Evolutionary conservation across 2,329 filamentous ascomycete genomes (phyloP), one percentile per base, ranked within the genome.

Genomic region (Exophiala sp.): DNA sequence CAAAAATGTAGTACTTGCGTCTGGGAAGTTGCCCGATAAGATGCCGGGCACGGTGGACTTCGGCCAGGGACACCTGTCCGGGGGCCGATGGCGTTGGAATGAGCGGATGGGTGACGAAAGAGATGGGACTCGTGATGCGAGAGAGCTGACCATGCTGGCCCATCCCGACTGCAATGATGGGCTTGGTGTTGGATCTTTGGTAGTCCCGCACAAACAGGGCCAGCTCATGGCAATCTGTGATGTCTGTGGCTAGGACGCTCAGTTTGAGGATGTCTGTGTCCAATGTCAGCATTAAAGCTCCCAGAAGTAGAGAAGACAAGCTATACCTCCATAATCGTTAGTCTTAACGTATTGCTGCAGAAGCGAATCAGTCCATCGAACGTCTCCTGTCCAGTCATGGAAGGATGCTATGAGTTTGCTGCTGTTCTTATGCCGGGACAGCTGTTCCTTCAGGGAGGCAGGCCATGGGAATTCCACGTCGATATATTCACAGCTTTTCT

Each of bases 391-490:
- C 63, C 91, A 91, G 70, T 93, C 88, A 65, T 94, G 88, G 62
- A 91, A 93, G 10, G 88, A 88, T n/a, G 87, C 91, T 73, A 94
- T 89, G 67, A 95, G 88, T 58, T 83, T 85, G 62, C 85, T 91
- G 67, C 82, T 86, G 1, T 87, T 87, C 58, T 84, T 83, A 46
- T 79, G 76, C 58, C 85, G 79, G 46, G 81, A 84, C 8, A 94
- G 69, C 52, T 73, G 76, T 55, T 75, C 75, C 55, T 88, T 76
- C 48, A 94, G 86, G 5, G 79, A 73, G 64, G 90, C 86, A 1
- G 88, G 88, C 30, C 94, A 76, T 86, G 88, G 93, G 32, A 94
- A 70, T 70, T 94, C 88, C 45, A 94, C 87, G 62, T 95, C 88
- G 55, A 94, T 84, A 64, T 94, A 95, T 66, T 94, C 88, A 52